A percentile compares a stretch with the other conserved stretches of the same genome.
Evolutionary conservation across 331 rosid genomes (phyloP).

Genomic region (Saraca asoca): DNA sequence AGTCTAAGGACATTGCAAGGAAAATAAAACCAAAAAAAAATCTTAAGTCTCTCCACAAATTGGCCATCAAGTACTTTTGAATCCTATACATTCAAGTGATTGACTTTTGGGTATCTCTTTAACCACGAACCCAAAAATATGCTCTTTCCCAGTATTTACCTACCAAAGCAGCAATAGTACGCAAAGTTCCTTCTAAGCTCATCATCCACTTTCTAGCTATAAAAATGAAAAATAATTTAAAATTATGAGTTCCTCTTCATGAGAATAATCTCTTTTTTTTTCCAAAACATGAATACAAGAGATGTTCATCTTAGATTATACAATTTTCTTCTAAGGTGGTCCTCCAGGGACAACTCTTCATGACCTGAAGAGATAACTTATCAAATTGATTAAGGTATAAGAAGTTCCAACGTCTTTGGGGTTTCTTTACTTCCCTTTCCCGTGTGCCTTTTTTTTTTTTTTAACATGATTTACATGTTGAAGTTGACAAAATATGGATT

Average conservation of each 20-base stretch:
- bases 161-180: conserved; percentile 15
- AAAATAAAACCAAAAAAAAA: conserved; percentile 1
- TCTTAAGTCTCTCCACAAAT: conserved; percentile 26
- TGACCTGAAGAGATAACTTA: not conserved
- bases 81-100: not conserved
- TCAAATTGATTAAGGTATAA: too few relatives aligned
- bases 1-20: not conserved
- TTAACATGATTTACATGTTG: not conserved
- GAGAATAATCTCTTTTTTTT: too few relatives aligned
- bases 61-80: not conserved
- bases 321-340: not conserved
- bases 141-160: not conserved
- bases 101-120: not conserved
- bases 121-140: not conserved
- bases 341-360: not conserved
- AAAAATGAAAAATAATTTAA: not conserved
- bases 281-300: not conserved
- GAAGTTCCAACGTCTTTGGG: too few relatives aligned
- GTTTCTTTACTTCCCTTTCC: too few relatives aligned
- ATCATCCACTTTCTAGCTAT: not conserved
- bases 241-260: too few relatives aligned
- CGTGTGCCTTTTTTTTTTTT: too few relatives aligned
- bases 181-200: not conserved
- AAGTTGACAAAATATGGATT: not conserved
- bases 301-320: conserved; percentile 3